Percentiles rank a stretch among this genome's conserved stretches.
These are phyloP conservation scores for Fusarium sp. DNA, from an alignment of 2,329 filamentous ascomycete genomes.

Conservation along the genomic window DNA sequence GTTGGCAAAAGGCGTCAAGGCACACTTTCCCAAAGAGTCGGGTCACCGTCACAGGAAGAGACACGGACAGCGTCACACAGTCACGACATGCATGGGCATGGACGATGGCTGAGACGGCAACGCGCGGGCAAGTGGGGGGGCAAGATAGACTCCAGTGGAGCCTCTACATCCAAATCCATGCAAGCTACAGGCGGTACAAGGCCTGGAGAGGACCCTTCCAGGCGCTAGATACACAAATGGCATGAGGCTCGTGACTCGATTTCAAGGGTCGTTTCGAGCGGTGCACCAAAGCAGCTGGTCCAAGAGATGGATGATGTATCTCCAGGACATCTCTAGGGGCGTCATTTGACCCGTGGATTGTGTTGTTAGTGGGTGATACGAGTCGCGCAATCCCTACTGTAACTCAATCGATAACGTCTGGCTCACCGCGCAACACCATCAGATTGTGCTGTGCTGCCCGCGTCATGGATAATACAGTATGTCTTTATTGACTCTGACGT, in stretches of 20 bases:
- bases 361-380: slow-evolving; percentile 35
- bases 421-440: slow-evolving; percentile 33
- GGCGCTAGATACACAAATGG: slow-evolving; percentile 36
- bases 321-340: slow-evolving; percentile 23
- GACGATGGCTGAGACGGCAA: slow-evolving; percentile 48
- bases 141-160: slow-evolving; percentile 11
- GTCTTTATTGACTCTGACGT: neutral
- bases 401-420: slow-evolving; percentile 41
- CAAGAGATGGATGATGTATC: neutral
- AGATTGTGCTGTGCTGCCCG: slow-evolving; percentile 13
- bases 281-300: slow-evolving; percentile 21
- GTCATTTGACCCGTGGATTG: slow-evolving; percentile 46
- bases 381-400: slow-evolving; percentile 27
- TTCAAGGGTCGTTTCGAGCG: slow-evolving; percentile 36
- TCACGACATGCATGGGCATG: slow-evolving; percentile 41
- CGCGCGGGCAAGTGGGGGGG: slow-evolving; percentile 29
- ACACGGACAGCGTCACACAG: slow-evolving; percentile 37
- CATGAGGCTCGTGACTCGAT: slow-evolving; percentile 43
- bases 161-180: slow-evolving; percentile 9
- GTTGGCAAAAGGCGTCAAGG: slow-evolving; percentile 38
- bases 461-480: slow-evolving; percentile 36
- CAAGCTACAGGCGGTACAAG: slow-evolving; percentile 21
- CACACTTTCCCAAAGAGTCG: slow-evolving; percentile 44
- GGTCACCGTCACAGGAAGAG: slow-evolving; percentile 37
- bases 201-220: slow-evolving; percentile 34